Evolutionary conservation across 345 rosid species (phyloP), one percentile per base, ranked within the genome.

Genomic region (Eucalyptus sideroxylon): DNA sequence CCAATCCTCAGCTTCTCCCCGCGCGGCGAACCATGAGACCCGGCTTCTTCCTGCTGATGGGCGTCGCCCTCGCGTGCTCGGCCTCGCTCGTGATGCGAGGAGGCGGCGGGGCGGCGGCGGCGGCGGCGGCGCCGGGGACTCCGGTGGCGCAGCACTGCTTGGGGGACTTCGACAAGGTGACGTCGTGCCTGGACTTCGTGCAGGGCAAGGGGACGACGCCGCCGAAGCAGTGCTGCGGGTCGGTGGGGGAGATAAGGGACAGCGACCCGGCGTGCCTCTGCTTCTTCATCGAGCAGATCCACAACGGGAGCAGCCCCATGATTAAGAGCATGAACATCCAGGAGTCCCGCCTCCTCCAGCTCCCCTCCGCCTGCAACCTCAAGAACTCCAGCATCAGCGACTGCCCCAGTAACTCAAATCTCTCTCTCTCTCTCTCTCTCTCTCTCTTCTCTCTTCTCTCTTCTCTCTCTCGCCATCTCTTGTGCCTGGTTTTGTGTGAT

Each of bases 261-360:
- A 91, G 88, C 15, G 95, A 96, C 6, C 98, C 99, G 19, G 94
- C 95, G 92, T 98, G 99, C 92, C 90, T 98, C 91, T 98, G 99
- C 90, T 94, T 6, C 87, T 86, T 97, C 17, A 95, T 98, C 55
- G 97, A 95, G 89, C 95, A 95, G 92, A 92, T 94, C 0, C 93
- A 93, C 87, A 87, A 93, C 88, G 99, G 97, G 8, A 93, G 90
- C 87, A 91, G 90, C 24, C 62, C 45, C 45, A 24, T 97, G 34
- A 96, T 97, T 34, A 97, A 93, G 94, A 94, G 89, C 92, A 19
- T 96, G 87, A 99, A 99, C 26, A 92, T 98, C 23, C 97, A 93
- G 90, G 95, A 93, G 90, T 91, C 88, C 50, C 95, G 92, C 88
- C 91, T 98, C 50, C 92, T 98, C 89, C 96, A 95, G 93, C 98